Base-by-base conservation (phyloP, 2,329 filamentous ascomycete species). In the Mollisiaceae sp. region DNA sequence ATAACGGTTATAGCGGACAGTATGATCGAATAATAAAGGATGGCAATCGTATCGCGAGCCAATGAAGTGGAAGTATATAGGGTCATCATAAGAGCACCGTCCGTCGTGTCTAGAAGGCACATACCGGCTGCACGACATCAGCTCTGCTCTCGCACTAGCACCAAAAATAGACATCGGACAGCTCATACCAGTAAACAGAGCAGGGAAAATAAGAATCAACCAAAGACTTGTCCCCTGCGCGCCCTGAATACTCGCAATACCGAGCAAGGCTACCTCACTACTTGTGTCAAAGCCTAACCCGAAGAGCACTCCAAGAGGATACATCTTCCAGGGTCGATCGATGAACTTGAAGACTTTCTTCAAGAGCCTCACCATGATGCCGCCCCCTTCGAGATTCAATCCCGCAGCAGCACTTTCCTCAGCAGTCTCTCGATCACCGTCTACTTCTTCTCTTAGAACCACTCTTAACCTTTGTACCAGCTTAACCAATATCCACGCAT, bases 221-320 rank as follows among this genome's bases (percentile, higher is more conserved):
- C 95, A 99, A 66, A 98, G 90, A 38, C 89, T 92, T 0, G 93
- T 97, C 1, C 94, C 94, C 67, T 91, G 85, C 0, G 93, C 89
- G 0, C 91, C 94, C 73, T 97, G 91, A 1, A 99, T 88, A 36
- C 91, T 93, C 0, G 92, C 91, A 69, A 98, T 97, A 0, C 94
- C 95, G 0, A 99, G 79, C 8, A 99, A 84, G 0, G 95, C 94
- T 73, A 98, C 92, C 77, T 99, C 94, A 8, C 92, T 97, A 47
- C 91, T 96, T 0, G 95, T 98, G 76, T 98, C 95, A 76, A 99
- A 98, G 0, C 94, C 95, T 0, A 98, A 82, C 0, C 94, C 95
- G 74, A 94, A 98, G 4, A 98, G 81, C 0, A 98, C 84, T 0
- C 94, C 94, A 0, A 97, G 81, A 0, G 93, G 93, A 71, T 96